Evolutionary conservation across 768 basidiomycete species (phyloP).

Genomic region (Termitomyces titanicus): DNA sequence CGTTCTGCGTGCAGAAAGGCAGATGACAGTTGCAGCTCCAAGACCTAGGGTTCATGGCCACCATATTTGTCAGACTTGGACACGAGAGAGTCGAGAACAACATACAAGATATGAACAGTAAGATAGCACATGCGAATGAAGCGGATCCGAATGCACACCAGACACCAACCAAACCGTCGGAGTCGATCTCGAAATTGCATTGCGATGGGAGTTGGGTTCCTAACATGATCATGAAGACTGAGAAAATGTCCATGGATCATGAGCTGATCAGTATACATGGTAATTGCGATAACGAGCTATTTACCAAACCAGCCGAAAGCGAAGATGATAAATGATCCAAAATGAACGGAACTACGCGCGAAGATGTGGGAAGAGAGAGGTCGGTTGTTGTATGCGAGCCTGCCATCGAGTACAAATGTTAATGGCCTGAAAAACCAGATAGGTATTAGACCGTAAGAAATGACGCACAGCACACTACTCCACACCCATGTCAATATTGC

Average conservation of each 20-base stretch:
- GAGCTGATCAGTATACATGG: not conserved
- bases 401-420: not conserved
- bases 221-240: constrained; percentile 5
- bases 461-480: not conserved
- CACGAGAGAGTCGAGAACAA: not conserved
- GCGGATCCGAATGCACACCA: constrained; percentile 7
- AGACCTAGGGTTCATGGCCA: not conserved
- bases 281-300: not conserved
- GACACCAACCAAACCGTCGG: constrained; percentile 6
- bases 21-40: not conserved
- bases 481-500: not conserved
- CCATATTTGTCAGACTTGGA: too few relatives aligned
- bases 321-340: constrained; percentile 8
- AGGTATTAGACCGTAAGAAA: not conserved
- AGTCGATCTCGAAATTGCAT: constrained; percentile 3
- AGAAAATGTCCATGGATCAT: not conserved
- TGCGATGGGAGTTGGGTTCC: constrained; percentile 7
- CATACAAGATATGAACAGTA: constrained; percentile 5
- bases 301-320: constrained; percentile 12
- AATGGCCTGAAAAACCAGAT: not conserved
- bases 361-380: constrained; percentile 15
- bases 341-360: constrained; percentile 14
- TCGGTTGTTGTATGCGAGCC: constrained; percentile 13
- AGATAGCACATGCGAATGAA: not conserved
- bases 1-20: not conserved